phyloP scores from a whole-genome alignment of 768 basidiomycete genomes.

The Albatrellus ellisii region DNA sequence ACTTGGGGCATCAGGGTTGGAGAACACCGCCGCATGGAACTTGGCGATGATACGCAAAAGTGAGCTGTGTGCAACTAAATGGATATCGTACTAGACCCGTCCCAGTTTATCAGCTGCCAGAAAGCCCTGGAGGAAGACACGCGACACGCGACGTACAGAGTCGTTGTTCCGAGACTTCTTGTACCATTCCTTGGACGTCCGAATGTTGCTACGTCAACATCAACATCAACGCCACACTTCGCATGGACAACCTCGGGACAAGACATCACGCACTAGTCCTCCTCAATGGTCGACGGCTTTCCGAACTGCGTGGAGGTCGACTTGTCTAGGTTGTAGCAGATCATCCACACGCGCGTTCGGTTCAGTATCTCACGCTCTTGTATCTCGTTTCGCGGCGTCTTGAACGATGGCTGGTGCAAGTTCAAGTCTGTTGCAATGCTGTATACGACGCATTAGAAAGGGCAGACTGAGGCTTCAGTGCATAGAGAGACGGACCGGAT shows the following conservation, averaged over 20 bases:
- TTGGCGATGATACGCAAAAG: slow-evolving; percentile 11
- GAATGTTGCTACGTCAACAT: slow-evolving; percentile 6
- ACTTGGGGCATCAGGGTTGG: slow-evolving; percentile 7
- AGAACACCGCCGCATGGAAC: slow-evolving; percentile 12
- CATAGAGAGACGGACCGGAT: slow-evolving; percentile 45
- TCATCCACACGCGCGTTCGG: slow-evolving; percentile 82
- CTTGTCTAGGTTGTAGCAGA: slow-evolving; percentile 84
- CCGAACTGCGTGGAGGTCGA: slow-evolving; percentile 85
- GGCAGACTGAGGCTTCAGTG: slow-evolving; percentile 6
- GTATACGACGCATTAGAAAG: background rate
- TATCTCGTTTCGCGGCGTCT: slow-evolving; percentile 64
- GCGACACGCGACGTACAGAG: slow-evolving; percentile 3
- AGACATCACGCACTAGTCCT: slow-evolving; percentile 54
- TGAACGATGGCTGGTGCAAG: slow-evolving; percentile 63
- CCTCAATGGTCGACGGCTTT: slow-evolving; percentile 67
- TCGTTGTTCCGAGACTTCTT: slow-evolving; percentile 9
- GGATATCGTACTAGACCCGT: slow-evolving; percentile 10
- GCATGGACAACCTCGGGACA: background rate
- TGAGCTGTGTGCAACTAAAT: slow-evolving; percentile 10
- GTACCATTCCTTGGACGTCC: slow-evolving; percentile 11
- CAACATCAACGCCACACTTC: background rate
- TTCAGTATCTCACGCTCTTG: slow-evolving; percentile 82
- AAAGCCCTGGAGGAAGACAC: background rate
- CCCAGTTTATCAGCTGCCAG: background rate
- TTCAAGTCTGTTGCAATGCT: slow-evolving; percentile 87